Evolutionary conservation across 371 early-diverging fungal genomes (phyloP), one percentile per base, ranked within the genome.

Genomic region (Rhizopus arrhizus): DNA sequence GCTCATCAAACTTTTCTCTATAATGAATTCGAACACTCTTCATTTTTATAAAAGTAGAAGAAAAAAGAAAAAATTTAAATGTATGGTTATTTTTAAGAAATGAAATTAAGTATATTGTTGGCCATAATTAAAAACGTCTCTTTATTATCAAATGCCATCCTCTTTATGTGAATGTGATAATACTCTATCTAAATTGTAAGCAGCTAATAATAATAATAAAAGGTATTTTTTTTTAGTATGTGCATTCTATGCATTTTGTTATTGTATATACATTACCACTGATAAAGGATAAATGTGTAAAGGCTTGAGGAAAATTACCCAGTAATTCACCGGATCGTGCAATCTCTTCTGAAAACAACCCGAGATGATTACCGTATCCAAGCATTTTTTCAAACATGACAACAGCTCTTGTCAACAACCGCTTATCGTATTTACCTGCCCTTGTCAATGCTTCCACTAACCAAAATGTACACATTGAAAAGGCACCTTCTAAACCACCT

Each of bases 391-490:
- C 92, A 70, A 93, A 89, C 72, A 91, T 84, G 48, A 85, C 72
- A 33, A 81, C 77, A 0, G 92, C 89, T 49, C 82, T 75, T 50
- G 75, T 66, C 38, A 91, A 68, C 34, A 86, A 56, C 7, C 79
- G 77, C 22, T 79, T 66, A 50, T 91, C 78, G 50, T 85, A 83
- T 62, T 77, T 75, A 28, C 93, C 92, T 11, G 92, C 91, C 28
- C 94, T 79, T n/a, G 91, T 83, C 38, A 93, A 68, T 1, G 91
- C 89, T 64, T 93, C 94, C 12, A 92, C 87, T 9, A 92, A 80
- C 94, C 94, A 93, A 63, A 93, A 92, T 2, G 92, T 89, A 68
- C 92, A 91, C 87, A 93, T 87, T 2, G 88, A 83, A 57, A 93
- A 93, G 5, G 87, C 77, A 8, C 90, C 90, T 72, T 88, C 90